Evolutionary conservation across 257 asterid genomes (phyloP).

Genomic region (Nicotiana obtusifolia): DNA sequence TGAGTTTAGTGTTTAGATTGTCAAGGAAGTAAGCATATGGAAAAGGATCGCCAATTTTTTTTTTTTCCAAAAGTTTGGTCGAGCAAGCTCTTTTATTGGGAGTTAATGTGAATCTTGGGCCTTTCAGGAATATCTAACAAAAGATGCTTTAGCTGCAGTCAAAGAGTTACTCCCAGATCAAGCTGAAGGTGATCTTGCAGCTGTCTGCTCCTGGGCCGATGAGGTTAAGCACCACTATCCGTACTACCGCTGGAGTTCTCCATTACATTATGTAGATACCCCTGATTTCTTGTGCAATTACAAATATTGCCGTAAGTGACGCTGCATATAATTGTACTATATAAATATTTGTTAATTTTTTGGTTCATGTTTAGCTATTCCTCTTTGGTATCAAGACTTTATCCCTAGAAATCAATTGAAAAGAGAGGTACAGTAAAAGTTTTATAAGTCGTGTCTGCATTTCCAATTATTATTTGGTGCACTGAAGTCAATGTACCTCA

Average conservation of each 20-base stretch:
- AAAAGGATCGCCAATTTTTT: background rate
- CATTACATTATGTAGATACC: constrained; percentile 79
- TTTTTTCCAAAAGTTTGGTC: background rate
- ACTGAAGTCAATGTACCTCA: background rate
- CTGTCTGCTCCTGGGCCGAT: constrained; percentile 89
- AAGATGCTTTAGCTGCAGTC: constrained; percentile 55
- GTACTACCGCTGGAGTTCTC: constrained; percentile 71
- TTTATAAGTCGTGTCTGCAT: background rate
- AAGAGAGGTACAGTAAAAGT: background rate
- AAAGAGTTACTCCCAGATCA: constrained; percentile 68
- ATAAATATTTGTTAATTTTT: background rate
- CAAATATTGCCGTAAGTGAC: constrained; percentile 71
- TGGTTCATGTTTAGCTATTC: background rate
- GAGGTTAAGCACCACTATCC: constrained; percentile 36
- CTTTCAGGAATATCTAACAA: constrained; percentile 59
- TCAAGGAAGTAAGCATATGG: background rate
- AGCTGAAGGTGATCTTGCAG: constrained; percentile 88
- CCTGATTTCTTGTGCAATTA: constrained; percentile 95
- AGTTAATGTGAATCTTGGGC: background rate
- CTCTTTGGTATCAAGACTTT: background rate
- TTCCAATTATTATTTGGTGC: background rate
- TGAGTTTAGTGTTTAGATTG: too few relatives aligned
- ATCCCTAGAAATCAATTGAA: background rate
- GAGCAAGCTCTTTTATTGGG: background rate
- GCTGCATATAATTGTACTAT: background rate